Evolutionary conservation across 352 stramenopile species (phyloP).

Genomic region (Phytophthora brassicae): DNA sequence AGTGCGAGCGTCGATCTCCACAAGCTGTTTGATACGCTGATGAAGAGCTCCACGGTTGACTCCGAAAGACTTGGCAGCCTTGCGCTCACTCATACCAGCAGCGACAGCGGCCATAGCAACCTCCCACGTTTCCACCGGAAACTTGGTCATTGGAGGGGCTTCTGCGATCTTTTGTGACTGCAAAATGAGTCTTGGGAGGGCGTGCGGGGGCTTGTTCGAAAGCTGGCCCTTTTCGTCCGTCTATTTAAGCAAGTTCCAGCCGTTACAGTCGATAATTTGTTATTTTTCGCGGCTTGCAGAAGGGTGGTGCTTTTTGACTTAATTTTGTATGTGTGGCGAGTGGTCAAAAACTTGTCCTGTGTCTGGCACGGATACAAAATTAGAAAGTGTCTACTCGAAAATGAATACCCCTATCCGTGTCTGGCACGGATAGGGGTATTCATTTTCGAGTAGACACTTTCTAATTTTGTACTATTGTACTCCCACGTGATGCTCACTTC

Average conservation of each 20-base stretch:
- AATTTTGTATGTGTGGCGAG: slow-evolving; percentile 10
- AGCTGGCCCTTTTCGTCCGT: not conserved
- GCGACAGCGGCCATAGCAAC: not conserved
- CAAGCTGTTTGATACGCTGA: not conserved
- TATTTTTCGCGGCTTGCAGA: not conserved
- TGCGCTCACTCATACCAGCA: slow-evolving; percentile 1
- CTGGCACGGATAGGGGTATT: no score
- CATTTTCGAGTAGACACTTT: no score
- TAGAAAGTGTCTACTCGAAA: no score
- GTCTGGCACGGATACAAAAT: slow-evolving; percentile 3
- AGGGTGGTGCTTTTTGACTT: not conserved
- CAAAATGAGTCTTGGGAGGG: no score
- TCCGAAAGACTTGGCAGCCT: no score
- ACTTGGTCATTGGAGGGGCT: not conserved
- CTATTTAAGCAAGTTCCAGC: not conserved
- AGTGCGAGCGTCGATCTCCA: not conserved
- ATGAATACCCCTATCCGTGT: no score
- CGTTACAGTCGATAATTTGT: not conserved
- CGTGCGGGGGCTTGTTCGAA: not conserved
- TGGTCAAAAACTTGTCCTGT: slow-evolving; percentile 6
- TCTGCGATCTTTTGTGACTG: not conserved
- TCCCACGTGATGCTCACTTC: no score
- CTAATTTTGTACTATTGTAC: no score
- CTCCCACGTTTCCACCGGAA: not conserved
- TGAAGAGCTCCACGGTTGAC: not conserved